phyloP scores from a whole-genome alignment of 305 asterid species.

The Fraxinus xanthoxyloides region DNA sequence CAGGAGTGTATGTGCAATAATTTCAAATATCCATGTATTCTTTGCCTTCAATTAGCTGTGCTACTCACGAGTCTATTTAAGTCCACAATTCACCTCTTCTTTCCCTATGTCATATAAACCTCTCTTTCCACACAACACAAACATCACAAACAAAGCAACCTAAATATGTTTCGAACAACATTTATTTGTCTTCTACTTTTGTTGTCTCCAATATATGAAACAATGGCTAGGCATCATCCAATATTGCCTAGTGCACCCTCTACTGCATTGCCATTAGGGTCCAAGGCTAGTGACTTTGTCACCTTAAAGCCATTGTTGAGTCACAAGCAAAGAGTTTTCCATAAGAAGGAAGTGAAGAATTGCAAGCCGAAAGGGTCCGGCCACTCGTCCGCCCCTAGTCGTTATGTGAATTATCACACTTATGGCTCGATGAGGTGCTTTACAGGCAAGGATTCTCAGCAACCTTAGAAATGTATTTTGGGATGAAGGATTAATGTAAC shows the following conservation, averaged over 20 bases:
- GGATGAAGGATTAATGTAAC: background rate
- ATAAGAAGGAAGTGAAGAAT: slow-evolving; percentile 37
- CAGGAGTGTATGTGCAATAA: background rate
- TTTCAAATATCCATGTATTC: slow-evolving; percentile 26
- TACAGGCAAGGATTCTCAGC: slow-evolving; percentile 17
- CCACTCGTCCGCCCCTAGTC: slow-evolving; percentile 84
- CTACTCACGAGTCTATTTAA: slow-evolving; percentile 57
- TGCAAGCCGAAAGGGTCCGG: slow-evolving; percentile 75
- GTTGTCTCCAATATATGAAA: slow-evolving; percentile 24
- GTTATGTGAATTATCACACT: slow-evolving; percentile 57
- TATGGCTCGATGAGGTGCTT: slow-evolving; percentile 48
- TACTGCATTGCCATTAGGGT: slow-evolving; percentile 26
- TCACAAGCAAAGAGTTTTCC: slow-evolving; percentile 32
- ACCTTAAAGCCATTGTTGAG: slow-evolving; percentile 35
- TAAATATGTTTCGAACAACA: slow-evolving; percentile 14
- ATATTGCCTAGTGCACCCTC: slow-evolving; percentile 59
- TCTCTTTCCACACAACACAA: background rate
- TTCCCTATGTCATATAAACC: slow-evolving; percentile 15
- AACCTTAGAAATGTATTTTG: background rate
- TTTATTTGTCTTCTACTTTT: slow-evolving; percentile 32
- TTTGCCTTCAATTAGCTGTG: slow-evolving; percentile 10
- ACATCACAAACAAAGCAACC: background rate
- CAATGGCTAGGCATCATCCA: slow-evolving; percentile 46
- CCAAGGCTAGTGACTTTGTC: slow-evolving; percentile 1
- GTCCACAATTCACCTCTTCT: slow-evolving; percentile 21